These are phyloP conservation scores for Silene vulgaris DNA, from an alignment of 179 eudicot genomes.

Conservation along the genomic window DNA sequence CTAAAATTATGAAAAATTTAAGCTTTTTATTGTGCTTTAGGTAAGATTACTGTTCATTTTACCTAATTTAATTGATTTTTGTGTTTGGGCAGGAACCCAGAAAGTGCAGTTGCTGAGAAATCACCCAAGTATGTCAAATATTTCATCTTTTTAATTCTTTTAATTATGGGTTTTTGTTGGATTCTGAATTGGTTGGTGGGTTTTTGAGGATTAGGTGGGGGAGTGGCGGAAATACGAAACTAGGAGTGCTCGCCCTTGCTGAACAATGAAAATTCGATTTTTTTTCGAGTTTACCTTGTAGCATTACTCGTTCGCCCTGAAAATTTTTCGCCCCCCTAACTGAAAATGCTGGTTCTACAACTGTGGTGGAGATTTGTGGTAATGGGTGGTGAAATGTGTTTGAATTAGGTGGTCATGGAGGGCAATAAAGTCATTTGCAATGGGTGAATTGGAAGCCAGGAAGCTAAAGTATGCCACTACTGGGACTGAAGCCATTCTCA, in stretches of 20 bases:
- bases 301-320: too few species aligned
- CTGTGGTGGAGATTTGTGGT: constrained; percentile 19
- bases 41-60: neutral
- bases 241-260: too few species aligned
- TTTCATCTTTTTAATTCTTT: constrained; percentile 4
- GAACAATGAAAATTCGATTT: too few species aligned
- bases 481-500: constrained; percentile 77
- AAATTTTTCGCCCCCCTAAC: too few species aligned
- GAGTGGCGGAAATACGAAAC: too few species aligned
- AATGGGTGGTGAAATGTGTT: constrained; percentile 26
- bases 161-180: neutral
- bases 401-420: constrained; percentile 66
- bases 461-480: constrained; percentile 52
- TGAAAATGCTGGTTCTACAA: neutral
- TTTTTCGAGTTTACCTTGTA: too few species aligned
- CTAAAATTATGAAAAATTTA: neutral
- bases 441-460: constrained; percentile 82
- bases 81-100: constrained; percentile 43
- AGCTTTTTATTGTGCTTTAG: neutral
- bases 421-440: constrained; percentile 70
- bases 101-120: constrained; percentile 44
- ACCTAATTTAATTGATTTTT: neutral
- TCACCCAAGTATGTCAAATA: constrained; percentile 56
- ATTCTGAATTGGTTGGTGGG: constrained; percentile 14
- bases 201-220: constrained; percentile 1